Evolutionary conservation across 176 grass and related monocot species (phyloP), one percentile per base, ranked within the genome.

Genomic region (Poa annua): DNA sequence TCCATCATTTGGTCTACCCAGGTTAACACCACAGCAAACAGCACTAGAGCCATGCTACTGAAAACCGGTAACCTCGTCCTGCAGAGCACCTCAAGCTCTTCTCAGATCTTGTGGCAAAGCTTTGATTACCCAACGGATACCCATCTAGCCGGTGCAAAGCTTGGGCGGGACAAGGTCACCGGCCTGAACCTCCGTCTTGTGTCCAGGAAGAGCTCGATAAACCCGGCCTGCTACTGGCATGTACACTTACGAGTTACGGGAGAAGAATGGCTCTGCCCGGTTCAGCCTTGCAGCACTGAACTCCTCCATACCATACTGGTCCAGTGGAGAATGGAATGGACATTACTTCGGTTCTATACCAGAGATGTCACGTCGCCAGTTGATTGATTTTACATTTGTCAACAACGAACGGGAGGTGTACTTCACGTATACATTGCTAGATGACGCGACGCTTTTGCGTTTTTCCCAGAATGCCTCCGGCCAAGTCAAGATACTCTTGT

Each of bases 311-410:
- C 22, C n/a, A 38, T 80, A 82, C 21, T 87, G 70, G 76, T 68
- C 34, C 11, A 85, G 47, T 2, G 91, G 91, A 24, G 59, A 82
- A 68, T 93, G 91, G 91, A 90, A 87, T 19, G 91, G 85, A 11
- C 47, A 56, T 11, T 57, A 66, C 75, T 90, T 90, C 15, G 66
- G 34, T 3, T 26, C 17, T 1, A 15, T 80, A 32, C 84, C 89
- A 0, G 73, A 85, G 72, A 83, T 83, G 81, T 13, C 66, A 68
- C 3, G 45, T 1, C 22, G 51, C 15, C 0, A 20, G 25, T 5
- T 48, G 14, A n/a, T 48, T 11, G 33, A 66, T 12, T 75, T 80
- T 24, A 79, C 13, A 0, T 86, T 90, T 59, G 56, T 86, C 10
- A 60, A 17, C 76, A 79, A 86, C n/a, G 29, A 69, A 61, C 34